Conservation (phyloP, 441 rosid genomes). For the Theobroma grandiflorum region DNA sequence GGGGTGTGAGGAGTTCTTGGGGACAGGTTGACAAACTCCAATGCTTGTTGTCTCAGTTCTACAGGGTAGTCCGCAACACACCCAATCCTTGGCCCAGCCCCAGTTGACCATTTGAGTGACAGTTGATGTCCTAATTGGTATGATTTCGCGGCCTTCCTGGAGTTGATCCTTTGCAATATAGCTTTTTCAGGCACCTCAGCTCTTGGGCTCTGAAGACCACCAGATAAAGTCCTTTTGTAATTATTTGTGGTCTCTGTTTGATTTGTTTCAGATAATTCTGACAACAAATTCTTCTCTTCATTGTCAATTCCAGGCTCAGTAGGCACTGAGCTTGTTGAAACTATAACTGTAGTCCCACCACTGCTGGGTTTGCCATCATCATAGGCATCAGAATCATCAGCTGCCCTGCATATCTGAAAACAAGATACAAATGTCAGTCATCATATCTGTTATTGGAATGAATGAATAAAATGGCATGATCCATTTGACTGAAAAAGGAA, state of each 20-base stretch:
- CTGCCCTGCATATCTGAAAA: slow-evolving; percentile 66
- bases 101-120: slow-evolving; percentile 83
- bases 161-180: slow-evolving; percentile 80
- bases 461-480: not conserved
- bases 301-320: slow-evolving; percentile 31
- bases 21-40: slow-evolving; percentile 83
- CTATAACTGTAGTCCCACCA: slow-evolving; percentile 8
- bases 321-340: slow-evolving; percentile 21
- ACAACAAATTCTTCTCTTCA: slow-evolving; percentile 31
- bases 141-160: slow-evolving; percentile 74
- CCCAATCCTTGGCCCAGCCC: slow-evolving; percentile 95
- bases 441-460: not conserved
- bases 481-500: not conserved
- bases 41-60: slow-evolving; percentile 75
- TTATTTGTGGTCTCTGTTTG: slow-evolving; percentile 33
- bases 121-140: slow-evolving; percentile 86
- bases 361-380: slow-evolving; percentile 38
- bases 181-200: slow-evolving; percentile 63
- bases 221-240: slow-evolving; percentile 83
- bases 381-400: slow-evolving; percentile 70
- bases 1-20: slow-evolving; percentile 63
- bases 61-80: slow-evolving; percentile 90
- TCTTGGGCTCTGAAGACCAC: slow-evolving; percentile 80
- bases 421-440: not conserved
- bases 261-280: slow-evolving; percentile 33